Evolutionary conservation across 192 early-diverging fungal genomes (phyloP), one percentile per base, ranked within the genome.

Genomic region (Gonapodya prolifera): DNA sequence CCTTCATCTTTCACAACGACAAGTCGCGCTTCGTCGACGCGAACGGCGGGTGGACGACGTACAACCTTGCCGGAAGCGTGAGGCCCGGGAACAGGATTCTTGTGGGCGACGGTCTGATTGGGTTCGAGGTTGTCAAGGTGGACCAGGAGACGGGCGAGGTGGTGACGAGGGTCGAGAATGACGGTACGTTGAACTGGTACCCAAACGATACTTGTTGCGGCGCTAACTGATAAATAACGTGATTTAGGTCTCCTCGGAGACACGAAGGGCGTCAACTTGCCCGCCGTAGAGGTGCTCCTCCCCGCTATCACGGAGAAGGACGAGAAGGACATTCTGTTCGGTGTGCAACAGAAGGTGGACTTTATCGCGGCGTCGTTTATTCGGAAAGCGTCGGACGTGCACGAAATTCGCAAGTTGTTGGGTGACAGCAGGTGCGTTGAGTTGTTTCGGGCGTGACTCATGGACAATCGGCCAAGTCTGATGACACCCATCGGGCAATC

Each of bases 281-380:
- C 97, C 17, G 89, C 91, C 33, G 94, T 94, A 18, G 82, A 87
- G 75, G 94, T 99, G 34, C 94, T 97, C 81, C 86, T 98, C 70
- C 97, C 97, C 2, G 96, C 97, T 1, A 91, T 98, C 75, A 96
- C 96, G 1, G 93, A 91, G 70, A 98, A 97, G 87, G 97, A 98
- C 83, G 94, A 93, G 82, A 79, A 83, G 0, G 97, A 98, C 80
- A 84, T 98, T 77, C 79, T 80, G 34, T 98, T 98, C 87, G 97
- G 95, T 76, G 89, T 98, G 75, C 91, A 94, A 85, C 92, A 97
- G 83, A 91, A 91, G 35, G 94, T 98, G 17, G 97, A 98, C 81
- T 92, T 98, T 71, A 83, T 98, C 80, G 96, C 96, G 84, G 97
- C 96, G 1, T 97, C 95, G 69, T 98, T 98, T 76, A 96, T 98